Conservation (phyloP, 179 eudicot species). For the Pouteria campechiana region DNA sequence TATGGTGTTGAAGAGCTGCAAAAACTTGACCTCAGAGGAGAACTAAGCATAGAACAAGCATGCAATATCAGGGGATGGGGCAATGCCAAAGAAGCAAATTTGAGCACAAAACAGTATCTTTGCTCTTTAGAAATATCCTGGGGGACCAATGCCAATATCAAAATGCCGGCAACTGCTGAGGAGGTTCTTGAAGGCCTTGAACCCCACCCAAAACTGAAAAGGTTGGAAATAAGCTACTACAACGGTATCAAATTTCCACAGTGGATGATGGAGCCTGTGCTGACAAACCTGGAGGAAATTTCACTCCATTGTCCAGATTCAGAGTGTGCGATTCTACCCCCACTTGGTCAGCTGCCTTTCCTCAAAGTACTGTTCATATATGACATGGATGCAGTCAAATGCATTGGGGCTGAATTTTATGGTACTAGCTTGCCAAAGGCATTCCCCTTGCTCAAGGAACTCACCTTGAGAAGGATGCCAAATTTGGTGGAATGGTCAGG, state of each 20-base stretch:
- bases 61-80: conserved; percentile 3
- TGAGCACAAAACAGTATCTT: conserved; percentile 1
- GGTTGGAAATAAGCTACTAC: background rate
- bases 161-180: background rate
- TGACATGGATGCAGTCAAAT: conserved; percentile 9
- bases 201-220: conserved; percentile 3
- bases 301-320: conserved; percentile 3
- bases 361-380: conserved; percentile 11
- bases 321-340: conserved; percentile 9
- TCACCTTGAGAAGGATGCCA: conserved; percentile 12
- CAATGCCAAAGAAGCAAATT: conserved; percentile 9
- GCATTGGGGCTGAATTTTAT: conserved; percentile 13
- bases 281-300: conserved; percentile 2
- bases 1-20: conserved; percentile 1
- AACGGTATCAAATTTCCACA: conserved; percentile 5
- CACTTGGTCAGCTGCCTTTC: conserved; percentile 17
- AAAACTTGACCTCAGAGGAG: conserved; percentile 3
- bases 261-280: conserved; percentile 13
- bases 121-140: conserved; percentile 3
- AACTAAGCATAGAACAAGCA: conserved; percentile 3
- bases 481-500: conserved; percentile 19
- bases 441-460: conserved; percentile 13
- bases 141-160: background rate
- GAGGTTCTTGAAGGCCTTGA: conserved; percentile 6
- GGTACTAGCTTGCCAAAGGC: conserved; percentile 4